phyloP scores from a whole-genome alignment of 179 eudicot genomes.

The Corrigiola litoralis region DNA sequence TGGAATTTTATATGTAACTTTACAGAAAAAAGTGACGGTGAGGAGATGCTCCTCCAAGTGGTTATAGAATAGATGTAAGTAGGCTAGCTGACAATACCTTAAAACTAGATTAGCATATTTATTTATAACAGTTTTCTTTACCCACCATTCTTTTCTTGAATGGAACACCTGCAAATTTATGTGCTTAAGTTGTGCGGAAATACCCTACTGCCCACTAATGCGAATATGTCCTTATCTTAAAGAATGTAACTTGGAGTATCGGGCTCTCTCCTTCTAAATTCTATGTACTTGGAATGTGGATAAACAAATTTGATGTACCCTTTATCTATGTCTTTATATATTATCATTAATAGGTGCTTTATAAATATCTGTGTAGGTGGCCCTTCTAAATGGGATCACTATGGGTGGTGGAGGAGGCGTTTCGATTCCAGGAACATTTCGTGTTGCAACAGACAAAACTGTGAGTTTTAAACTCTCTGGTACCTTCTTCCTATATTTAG shows the following conservation, averaged over 20 bases:
- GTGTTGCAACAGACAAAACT: conserved; percentile 81
- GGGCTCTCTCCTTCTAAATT: not conserved
- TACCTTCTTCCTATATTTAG: not conserved
- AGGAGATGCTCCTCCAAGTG: not conserved
- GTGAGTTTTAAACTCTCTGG: conserved; percentile 33
- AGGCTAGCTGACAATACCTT: too few species aligned
- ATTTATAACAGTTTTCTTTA: too few species aligned
- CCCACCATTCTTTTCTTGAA: too few species aligned
- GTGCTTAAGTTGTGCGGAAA: too few species aligned
- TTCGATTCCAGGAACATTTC: conserved; percentile 83
- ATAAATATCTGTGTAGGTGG: conserved; percentile 49
- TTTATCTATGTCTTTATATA: not conserved
- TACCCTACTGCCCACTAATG: too few species aligned
- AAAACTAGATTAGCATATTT: too few species aligned
- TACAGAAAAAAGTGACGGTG: not conserved
- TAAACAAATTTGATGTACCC: not conserved
- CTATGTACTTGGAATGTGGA: not conserved
- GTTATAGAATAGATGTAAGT: too few species aligned
- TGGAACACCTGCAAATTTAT: too few species aligned
- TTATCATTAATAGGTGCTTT: conserved; percentile 1
- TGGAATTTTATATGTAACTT: not conserved
- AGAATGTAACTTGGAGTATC: conserved; percentile 1
- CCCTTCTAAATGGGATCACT: conserved; percentile 77
- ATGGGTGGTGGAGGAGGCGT: conserved; percentile 95
- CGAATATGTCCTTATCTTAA: too few species aligned